phyloP scores from a whole-genome alignment of 2,329 filamentous ascomycete genomes.

The Lasiodiplodia sp. region DNA sequence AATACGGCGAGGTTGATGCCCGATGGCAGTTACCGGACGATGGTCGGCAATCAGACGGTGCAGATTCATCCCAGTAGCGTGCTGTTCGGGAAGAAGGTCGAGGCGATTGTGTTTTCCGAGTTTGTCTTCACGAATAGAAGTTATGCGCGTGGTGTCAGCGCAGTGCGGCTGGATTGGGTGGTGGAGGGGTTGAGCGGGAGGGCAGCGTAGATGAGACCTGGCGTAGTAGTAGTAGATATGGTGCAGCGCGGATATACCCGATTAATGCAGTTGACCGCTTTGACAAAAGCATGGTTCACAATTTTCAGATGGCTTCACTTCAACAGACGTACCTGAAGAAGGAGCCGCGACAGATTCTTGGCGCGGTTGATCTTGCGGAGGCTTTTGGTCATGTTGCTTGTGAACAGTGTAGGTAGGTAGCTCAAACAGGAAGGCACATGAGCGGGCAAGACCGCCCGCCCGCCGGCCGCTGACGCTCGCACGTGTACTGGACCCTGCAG shows the following conservation, averaged over 20 bases:
- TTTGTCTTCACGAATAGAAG: conserved; percentile 71
- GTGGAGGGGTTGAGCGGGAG: conserved; percentile 54
- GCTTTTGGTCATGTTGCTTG: too few relatives aligned
- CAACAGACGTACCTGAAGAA: too few relatives aligned
- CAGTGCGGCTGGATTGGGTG: conserved; percentile 69
- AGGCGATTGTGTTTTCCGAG: conserved; percentile 70
- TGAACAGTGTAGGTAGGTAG: too few relatives aligned
- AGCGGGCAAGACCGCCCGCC: too few relatives aligned
- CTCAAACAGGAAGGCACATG: too few relatives aligned
- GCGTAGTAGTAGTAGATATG: not conserved
- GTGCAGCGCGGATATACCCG: not conserved
- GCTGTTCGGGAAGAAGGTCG: conserved; percentile 65
- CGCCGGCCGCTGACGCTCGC: too few relatives aligned
- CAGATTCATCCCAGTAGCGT: conserved; percentile 69
- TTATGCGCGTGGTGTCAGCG: conserved; percentile 68
- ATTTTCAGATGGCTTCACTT: too few relatives aligned
- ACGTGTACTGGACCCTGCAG: too few relatives aligned
- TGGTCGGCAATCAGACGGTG: conserved; percentile 67
- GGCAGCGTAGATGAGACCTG: not conserved
- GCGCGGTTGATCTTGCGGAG: not conserved
- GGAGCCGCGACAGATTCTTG: too few relatives aligned
- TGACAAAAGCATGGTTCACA: not conserved
- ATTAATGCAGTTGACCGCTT: not conserved
- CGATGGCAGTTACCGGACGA: conserved; percentile 67
- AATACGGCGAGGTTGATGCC: conserved; percentile 67